Percentiles rank a stretch among this genome's conserved stretches.
Evolutionary conservation across 352 stramenopile species (phyloP).

Genomic region (Pythium diclinum): DNA sequence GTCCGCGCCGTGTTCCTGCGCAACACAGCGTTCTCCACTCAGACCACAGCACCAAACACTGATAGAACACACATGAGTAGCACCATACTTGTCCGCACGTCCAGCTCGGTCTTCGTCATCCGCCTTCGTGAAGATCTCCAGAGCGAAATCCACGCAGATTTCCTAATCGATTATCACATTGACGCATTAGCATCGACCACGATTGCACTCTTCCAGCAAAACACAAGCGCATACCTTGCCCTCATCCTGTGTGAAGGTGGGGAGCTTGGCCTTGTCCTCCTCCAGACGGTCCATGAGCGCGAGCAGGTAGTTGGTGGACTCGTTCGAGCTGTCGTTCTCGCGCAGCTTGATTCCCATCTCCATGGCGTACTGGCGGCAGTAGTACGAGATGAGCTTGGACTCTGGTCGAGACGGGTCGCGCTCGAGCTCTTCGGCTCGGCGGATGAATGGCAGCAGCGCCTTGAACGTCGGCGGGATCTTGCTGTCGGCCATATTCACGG

Average conservation of each 20-base stretch:
- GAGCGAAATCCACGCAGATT: conserved; percentile 86
- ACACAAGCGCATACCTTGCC: conserved; percentile 54
- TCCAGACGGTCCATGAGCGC: conserved; percentile 91
- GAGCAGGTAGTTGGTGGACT: conserved; percentile 87
- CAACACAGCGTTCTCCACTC: neutral
- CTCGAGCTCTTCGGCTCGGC: conserved; percentile 94
- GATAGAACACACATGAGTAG: neutral
- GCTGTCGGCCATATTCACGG: conserved; percentile 41
- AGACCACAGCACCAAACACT: neutral
- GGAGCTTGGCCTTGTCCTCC: conserved; percentile 88
- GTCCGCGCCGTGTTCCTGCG: conserved; percentile 89
- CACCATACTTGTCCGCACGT: conserved; percentile 79
- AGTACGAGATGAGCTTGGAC: conserved; percentile 95
- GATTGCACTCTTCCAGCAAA: too few species aligned
- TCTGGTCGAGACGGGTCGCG: conserved; percentile 86
- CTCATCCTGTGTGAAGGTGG: conserved; percentile 90
- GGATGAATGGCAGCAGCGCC: conserved; percentile 91
- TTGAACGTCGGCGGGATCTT: conserved; percentile 93
- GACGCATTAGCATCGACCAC: neutral
- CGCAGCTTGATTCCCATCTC: conserved; percentile 86
- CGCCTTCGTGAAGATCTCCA: conserved; percentile 93
- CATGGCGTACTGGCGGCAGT: conserved; percentile 88
- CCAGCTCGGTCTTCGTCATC: conserved; percentile 93
- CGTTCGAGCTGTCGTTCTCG: conserved; percentile 69
- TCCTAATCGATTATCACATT: conserved; percentile 31